Evolutionary conservation across 345 rosid genomes (phyloP), one percentile per base, ranked within the genome.

Genomic region (Corchorus olitorius): DNA sequence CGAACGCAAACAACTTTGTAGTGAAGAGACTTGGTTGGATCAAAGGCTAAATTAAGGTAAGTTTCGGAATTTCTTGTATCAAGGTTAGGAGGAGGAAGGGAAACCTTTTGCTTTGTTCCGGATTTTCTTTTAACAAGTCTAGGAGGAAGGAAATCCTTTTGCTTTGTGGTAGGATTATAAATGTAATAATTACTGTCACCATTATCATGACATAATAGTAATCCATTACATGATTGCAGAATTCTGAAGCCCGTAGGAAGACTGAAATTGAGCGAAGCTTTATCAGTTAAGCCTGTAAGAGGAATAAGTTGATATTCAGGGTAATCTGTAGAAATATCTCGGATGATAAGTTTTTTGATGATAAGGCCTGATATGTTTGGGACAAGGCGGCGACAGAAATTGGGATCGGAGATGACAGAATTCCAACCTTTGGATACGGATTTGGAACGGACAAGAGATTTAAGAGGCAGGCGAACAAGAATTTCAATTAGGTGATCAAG

Each of bases 391-490:
- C 46, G 5, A 65, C 8, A 4, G 60, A 50, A 70, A 6, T 70
- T 4, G 20, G 46, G 6, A 7, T 72, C 73, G 2, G 83, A 54
- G 46, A 85, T 78, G 78, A 81, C 62, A 58, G 76, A 78, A 0
- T 82, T 64, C 81, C 81, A 79, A 17, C 59, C 50, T 27, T 83
- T 79, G 4, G 86, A 83, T 3, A 81, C 77, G 0, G 60, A 72
- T 60, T 83, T 83, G 78, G 83, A 83, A 63, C 22, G 65, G 55
- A 83, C 43, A 27, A 86, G 60, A 10, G 83, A 79, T 73, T 71
- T 75, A 69, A 79, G 27, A 1, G 84, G 88, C 16, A 79, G 46
- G 8, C 75, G 33, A 68, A 77, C 33, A 63, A 83, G 79, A 65
- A 81, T 79, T 33, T 63, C 49, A 12, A 22, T 54, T 8, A 83